These are phyloP conservation scores for Hymenoscyphus albidus DNA, from an alignment of 2,329 filamentous ascomycete genomes.

Conservation along the genomic window DNA sequence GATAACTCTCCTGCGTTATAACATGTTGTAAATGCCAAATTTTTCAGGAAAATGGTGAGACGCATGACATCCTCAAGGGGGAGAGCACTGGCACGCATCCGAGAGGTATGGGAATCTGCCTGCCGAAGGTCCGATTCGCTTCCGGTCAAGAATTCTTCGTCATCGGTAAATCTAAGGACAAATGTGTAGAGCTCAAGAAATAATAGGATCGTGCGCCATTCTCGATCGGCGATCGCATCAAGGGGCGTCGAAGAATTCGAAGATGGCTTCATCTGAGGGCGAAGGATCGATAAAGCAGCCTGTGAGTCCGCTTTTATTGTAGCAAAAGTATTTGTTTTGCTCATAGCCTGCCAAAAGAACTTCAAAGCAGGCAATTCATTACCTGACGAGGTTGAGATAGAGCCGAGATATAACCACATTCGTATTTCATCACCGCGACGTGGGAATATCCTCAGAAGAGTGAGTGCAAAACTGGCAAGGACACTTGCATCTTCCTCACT, in stretches of 20 bases:
- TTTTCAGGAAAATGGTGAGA: slow-evolving; percentile 82
- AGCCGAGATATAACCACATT: slow-evolving; percentile 84
- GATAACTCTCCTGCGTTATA: slow-evolving; percentile 71
- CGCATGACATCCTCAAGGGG: slow-evolving; percentile 66
- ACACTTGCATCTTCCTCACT: slow-evolving; percentile 57
- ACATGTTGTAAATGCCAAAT: slow-evolving; percentile 83
- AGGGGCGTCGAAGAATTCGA: slow-evolving; percentile 10
- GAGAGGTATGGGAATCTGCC: slow-evolving; percentile 42
- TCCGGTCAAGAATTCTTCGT: slow-evolving; percentile 85
- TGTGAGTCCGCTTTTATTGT: slow-evolving; percentile 54
- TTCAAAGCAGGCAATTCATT: slow-evolving; percentile 62
- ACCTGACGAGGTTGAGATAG: slow-evolving; percentile 32
- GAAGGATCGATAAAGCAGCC: slow-evolving; percentile 51
- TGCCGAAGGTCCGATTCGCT: slow-evolving; percentile 41
- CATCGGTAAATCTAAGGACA: slow-evolving; percentile 86
- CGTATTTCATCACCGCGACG: slow-evolving; percentile 79
- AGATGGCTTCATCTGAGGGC: slow-evolving; percentile 23
- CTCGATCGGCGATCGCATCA: slow-evolving; percentile 37
- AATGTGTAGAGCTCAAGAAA: slow-evolving; percentile 96
- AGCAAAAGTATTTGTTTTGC: slow-evolving; percentile 52
- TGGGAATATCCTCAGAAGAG: slow-evolving; percentile 81
- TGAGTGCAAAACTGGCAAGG: slow-evolving; percentile 81
- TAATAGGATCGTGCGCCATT: slow-evolving; percentile 85
- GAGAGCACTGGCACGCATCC: slow-evolving; percentile 62
- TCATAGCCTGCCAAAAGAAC: slow-evolving; percentile 76